Evolutionary conservation across 805 yeast species (phyloP), one percentile per base, ranked within the genome.

Genomic region (Ogataea corticis): DNA sequence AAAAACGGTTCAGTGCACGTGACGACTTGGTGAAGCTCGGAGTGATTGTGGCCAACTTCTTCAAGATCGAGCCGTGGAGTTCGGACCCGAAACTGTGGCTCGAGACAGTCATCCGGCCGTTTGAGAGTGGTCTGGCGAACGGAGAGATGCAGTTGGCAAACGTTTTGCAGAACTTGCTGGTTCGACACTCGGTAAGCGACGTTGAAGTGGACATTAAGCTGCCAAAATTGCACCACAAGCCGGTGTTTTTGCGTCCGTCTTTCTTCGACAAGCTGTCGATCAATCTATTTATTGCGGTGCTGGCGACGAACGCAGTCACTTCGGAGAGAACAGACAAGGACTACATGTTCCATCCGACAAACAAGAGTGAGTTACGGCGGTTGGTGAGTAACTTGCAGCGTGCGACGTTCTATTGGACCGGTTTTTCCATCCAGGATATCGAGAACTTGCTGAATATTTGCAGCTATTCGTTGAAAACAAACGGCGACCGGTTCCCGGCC

Each of bases 331-430:
- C 69, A 4, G 91, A 78, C 51, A 69, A 73, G 18, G 90, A 84
- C 60, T 84, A 81, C 61, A 82, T 84, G 87, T 84, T 84, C 57
- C 83, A 83, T 67, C 76, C 81, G 0, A 61, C 75, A 0, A 83
- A 82, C 54, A 67, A 79, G 33, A 61, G 60, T 15, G 82, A 81
- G 49, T 61, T 84, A 31, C 66, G 83, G 48, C 62, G 83, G 39
- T 68, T 84, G 51, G 74, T 84, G 11, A 73, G 77, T 3, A 84
- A 84, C 56, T 58, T 84, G 23, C 87, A 80, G 59, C 70, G 83
- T 46, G 80, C 85, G 1, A 81, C 90, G 0, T 83, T 84, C 58
- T 81, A 80, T 55, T 84, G 91, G 91, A 80, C 87, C 1, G 90
- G 89, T 0, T 84, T 84, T 57, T 71, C 83, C 11, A 70, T 72